These are phyloP conservation scores for Citrus trifoliata DNA, from an alignment of 345 rosid genomes.

Conservation along the genomic window DNA sequence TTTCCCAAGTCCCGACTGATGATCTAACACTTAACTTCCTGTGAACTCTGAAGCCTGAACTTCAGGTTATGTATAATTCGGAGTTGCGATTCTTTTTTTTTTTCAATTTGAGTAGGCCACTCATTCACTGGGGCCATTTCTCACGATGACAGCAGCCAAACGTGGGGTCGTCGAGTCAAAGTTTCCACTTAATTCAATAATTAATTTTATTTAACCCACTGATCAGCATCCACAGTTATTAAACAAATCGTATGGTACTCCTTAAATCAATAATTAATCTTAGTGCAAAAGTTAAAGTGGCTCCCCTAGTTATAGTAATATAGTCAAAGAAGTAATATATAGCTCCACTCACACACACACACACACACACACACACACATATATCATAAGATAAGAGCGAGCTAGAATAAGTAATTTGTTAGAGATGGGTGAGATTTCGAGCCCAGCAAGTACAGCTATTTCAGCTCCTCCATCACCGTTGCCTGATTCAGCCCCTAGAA, in stretches of 20 bases:
- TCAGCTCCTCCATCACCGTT: conserved; percentile 40
- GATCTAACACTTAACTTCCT: too few species aligned
- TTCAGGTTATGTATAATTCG: too few species aligned
- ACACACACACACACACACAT: too few species aligned
- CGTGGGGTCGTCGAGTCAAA: conserved; percentile 7
- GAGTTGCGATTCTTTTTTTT: too few species aligned
- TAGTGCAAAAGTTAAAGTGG: neutral
- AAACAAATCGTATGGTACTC: too few species aligned
- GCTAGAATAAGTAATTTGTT: neutral
- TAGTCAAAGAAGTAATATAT: too few species aligned
- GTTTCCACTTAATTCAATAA: conserved; percentile 10
- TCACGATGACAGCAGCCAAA: conserved; percentile 6
- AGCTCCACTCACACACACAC: neutral
- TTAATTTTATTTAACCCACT: neutral
- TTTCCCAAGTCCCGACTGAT: too few species aligned
- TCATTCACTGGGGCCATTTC: neutral
- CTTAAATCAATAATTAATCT: too few species aligned
- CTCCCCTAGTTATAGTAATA: neutral
- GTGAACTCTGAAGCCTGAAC: too few species aligned
- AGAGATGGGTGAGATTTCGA: conserved; percentile 2
- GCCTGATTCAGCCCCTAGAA: conserved; percentile 18
- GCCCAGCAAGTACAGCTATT: conserved; percentile 5
- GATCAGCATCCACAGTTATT: too few species aligned
- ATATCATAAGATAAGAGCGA: too few species aligned
- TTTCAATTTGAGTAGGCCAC: neutral